Evolutionary conservation across 2,329 filamentous ascomycete species (phyloP), one percentile per base, ranked within the genome.

Genomic region (Sarocladiaceae sp.): DNA sequence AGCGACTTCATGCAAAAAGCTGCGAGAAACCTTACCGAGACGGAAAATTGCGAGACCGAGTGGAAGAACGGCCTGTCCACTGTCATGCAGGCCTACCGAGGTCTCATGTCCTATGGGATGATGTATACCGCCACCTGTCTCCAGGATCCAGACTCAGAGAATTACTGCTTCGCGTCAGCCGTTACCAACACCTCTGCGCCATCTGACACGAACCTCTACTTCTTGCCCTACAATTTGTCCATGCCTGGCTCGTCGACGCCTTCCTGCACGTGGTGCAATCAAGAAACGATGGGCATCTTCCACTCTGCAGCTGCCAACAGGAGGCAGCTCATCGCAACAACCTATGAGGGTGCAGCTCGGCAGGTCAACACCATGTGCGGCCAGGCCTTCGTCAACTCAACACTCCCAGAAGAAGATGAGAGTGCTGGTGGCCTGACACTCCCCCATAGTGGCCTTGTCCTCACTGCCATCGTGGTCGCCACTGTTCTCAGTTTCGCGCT

Each of bases 81-180:
- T 37, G 86, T 95, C 40, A 62, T 80, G 37, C 76, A 87, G 61
- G 85, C 88, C 3, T 88, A 89, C 59, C 70, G 78, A 33, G 88
- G 87, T 37, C 76, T 97, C 55, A 63, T 80, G 18, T 76, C 87
- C 34, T 98, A 96, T 65, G 72, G 82, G 50, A 76, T 83, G 21
- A 67, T 95, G 23, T 95, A 91, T 66, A 74, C 79, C 40, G 88
- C 88, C 3, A 84, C 84, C 6, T 98, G 93, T 59, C 74, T 95
- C 16, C 80, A 79, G 48, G 78, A 87, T 58, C 71, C 78, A 0
- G 64, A 69, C 1, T 81, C 80, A 1, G 72, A 72, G 42, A 76
- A 80, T 52, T 96, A 91, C 69, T 84, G 80, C 68, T 96, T 88
- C 61, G 86, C 86, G 52, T 83, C 87, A 53, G 88, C 91, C 41